Base-by-base conservation (phyloP, 345 rosid species). In the Cardamine chenopodiifolia region DNA sequence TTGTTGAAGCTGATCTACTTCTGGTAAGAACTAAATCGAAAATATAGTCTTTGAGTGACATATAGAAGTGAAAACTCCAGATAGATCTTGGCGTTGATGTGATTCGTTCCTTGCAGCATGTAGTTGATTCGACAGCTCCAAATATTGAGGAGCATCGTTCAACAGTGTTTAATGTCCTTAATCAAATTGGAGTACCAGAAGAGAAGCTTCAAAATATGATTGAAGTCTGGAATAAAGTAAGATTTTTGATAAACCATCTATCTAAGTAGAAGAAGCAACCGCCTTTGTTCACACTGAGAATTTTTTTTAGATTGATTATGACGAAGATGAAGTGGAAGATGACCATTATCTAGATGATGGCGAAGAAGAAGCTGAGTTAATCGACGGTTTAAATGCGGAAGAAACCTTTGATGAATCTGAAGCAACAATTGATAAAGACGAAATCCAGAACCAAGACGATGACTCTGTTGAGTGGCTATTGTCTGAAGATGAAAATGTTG, bases 191-290 rank as follows among this genome's bases (percentile, higher is more conserved):
- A 71, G 97, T 94, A n/a, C 75, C 96, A 15, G 84, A 85, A 62
- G 97, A 88, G 82, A 94, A 90, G 84, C 84, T 88, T 64, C 56
- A 85, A 72, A 85, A 86, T 65, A 90, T 94, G 97, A 83, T 91
- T 68, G 96, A 94, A 88, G 97, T 86, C 57, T 91, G 97, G 98
- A 94, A 91, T 64, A 91, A 94, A 91, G 99, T 92, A 72, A 63
- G 62, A 8, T 5, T 19, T 28, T 20, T 8, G 0, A 1, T 19
- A 63, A 60, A 52, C 74, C 23, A n/a, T 68, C 26, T 54, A 19
- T 31, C 15, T 20, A 54, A 57, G 66, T 57, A 19, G 14, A 63
- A 17, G 23, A 18, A 40, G 39, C 71, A 62, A n/a, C 35, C 19
- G 0, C 26, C 17, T 12, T 37, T 5, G 40, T 57, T 34, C 5